Percentiles rank a stretch among this genome's conserved stretches.
phyloP scores from a whole-genome alignment of 139 green algal genomes.

The Chlorella sp. region DNA sequence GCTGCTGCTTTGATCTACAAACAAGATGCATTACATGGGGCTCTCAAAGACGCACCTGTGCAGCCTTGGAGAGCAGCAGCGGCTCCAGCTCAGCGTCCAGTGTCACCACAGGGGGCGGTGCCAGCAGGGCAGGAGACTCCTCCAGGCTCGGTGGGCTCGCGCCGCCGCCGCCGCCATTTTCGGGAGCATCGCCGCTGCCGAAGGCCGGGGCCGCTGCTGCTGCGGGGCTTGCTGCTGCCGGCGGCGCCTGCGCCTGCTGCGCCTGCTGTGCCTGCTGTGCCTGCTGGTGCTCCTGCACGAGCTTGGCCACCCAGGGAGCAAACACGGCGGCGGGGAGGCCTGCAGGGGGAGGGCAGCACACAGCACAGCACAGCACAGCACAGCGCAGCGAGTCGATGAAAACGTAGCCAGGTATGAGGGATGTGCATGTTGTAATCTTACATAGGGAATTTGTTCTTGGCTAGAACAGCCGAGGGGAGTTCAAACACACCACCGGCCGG shows the following conservation, averaged over 20 bases:
- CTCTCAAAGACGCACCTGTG: conserved; percentile 49
- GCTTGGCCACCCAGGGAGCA: conserved; percentile 66
- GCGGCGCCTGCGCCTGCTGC: not conserved
- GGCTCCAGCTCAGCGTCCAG: conserved; percentile 86
- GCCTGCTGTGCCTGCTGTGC: not conserved
- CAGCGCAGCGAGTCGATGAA: too few species aligned
- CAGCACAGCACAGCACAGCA: not conserved
- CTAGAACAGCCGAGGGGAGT: too few species aligned
- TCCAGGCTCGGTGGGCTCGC: not conserved
- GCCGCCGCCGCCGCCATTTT: not conserved
- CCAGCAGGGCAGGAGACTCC: not conserved
- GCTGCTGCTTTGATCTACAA: conserved; percentile 36
- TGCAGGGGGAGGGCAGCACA: conserved; percentile 35
- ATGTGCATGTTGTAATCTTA: too few species aligned
- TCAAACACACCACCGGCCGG: too few species aligned
- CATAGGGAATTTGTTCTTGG: too few species aligned
- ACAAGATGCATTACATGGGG: too few species aligned
- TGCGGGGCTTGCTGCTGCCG: not conserved
- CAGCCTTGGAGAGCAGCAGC: conserved; percentile 84
- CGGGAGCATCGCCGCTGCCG: not conserved
- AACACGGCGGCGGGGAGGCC: conserved; percentile 72
- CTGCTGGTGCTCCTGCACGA: conserved; percentile 32
- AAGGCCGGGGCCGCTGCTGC: not conserved
- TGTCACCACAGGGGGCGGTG: conserved; percentile 44
- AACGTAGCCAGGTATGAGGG: too few species aligned